These are phyloP conservation scores for Boechera retrofracta DNA, from an alignment of 345 rosid species.

Conservation along the genomic window DNA sequence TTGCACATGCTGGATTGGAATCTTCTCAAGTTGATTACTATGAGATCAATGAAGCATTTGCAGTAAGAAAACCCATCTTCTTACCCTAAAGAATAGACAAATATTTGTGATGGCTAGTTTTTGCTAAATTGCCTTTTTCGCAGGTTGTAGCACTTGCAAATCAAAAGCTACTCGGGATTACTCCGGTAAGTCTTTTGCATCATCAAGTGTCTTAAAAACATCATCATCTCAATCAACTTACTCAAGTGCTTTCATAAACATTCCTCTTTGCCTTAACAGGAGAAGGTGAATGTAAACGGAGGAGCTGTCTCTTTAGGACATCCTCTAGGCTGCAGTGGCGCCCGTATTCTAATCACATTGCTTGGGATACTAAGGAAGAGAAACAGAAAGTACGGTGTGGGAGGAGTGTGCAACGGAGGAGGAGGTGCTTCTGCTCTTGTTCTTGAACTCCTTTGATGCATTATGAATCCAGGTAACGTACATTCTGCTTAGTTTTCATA, in stretches of 20 bases:
- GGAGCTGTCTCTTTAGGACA: constrained; percentile 98
- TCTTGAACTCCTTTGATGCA: constrained; percentile 67
- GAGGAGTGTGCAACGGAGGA: constrained; percentile 96
- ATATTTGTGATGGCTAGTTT: background rate
- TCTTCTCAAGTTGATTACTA: constrained; percentile 89
- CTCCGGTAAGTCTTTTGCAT: constrained; percentile 62
- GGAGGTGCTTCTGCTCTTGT: constrained; percentile 97
- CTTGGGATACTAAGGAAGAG: constrained; percentile 88
- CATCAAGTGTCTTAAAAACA: background rate
- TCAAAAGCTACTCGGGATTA: constrained; percentile 76
- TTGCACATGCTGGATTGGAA: constrained; percentile 76
- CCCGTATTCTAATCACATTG: constrained; percentile 90
- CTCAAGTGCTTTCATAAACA: background rate
- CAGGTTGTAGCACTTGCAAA: constrained; percentile 98
- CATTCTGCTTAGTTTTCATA: constrained; percentile 1
- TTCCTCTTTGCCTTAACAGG: constrained; percentile 51
- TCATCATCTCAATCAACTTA: constrained; percentile 19
- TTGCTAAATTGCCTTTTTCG: constrained; percentile 9
- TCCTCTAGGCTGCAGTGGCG: constrained; percentile 99
- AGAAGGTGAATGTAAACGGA: constrained; percentile 86
- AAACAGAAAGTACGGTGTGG: constrained; percentile 83
- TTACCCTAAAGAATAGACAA: constrained; percentile 1
- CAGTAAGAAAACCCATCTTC: constrained; percentile 56
- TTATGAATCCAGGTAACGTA: constrained; percentile 28
- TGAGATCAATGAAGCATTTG: constrained; percentile 98